Conservation (phyloP, 768 basidiomycete species). For the Pleurotus citrinopileatus region DNA sequence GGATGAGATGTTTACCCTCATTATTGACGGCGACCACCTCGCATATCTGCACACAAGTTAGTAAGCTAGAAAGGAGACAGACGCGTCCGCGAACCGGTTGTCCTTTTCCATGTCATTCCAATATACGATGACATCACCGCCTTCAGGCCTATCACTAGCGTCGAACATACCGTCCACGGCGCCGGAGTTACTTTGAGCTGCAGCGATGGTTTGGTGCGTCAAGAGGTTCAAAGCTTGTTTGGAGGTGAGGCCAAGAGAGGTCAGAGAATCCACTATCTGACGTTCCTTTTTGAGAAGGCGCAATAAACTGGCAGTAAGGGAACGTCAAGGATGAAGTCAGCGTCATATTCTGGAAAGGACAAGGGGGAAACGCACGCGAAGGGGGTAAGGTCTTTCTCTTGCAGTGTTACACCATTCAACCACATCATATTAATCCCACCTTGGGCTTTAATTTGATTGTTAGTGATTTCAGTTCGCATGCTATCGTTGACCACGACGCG, state of each 20-base stretch:
- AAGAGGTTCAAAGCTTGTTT: conserved; percentile 71
- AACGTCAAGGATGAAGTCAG: not conserved
- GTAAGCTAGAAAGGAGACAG: not conserved
- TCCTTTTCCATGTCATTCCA: conserved; percentile 94
- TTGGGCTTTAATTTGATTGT: conserved; percentile 53
- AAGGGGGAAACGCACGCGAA: conserved; percentile 39
- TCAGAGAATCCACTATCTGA: conserved; percentile 53
- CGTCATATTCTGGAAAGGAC: no score
- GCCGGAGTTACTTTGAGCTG: conserved; percentile 44
- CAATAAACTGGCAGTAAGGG: conserved; percentile 24
- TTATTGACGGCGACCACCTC: conserved; percentile 48
- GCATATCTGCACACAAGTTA: conserved; percentile 38
- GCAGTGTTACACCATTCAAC: conserved; percentile 74
- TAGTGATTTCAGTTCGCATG: conserved; percentile 52
- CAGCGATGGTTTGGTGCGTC: conserved; percentile 57
- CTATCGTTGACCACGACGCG: conserved; percentile 53
- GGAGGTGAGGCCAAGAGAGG: conserved; percentile 57
- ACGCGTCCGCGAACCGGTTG: conserved; percentile 42
- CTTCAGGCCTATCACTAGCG: conserved; percentile 84
- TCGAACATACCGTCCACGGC: conserved; percentile 80
- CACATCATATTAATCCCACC: conserved; percentile 61
- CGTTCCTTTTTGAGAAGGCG: conserved; percentile 75
- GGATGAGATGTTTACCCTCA: conserved; percentile 34
- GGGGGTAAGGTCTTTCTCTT: conserved; percentile 63
- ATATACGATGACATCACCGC: conserved; percentile 71